phyloP scores from a whole-genome alignment of 2,329 filamentous ascomycete genomes.

The Penicillium decumbens region DNA sequence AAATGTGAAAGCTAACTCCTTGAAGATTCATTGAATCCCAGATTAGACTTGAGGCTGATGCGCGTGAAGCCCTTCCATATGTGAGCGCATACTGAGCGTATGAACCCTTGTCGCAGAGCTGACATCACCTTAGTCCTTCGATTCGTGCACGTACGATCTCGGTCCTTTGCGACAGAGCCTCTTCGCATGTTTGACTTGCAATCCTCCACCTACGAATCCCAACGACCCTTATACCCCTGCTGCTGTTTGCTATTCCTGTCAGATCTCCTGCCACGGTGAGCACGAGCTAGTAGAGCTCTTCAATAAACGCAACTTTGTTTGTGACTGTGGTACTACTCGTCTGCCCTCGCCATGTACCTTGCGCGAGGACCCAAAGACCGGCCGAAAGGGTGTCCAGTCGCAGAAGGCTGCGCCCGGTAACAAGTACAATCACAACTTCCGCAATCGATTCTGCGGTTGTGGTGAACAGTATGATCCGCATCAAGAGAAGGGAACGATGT shows the following conservation, averaged over 20 bases:
- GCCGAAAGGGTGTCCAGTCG: conserved; percentile 72
- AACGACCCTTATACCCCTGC: conserved; percentile 65
- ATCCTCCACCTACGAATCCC: conserved; percentile 64
- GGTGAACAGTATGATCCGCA: conserved; percentile 81
- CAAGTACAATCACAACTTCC: conserved; percentile 93
- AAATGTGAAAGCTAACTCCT: conserved; percentile 1
- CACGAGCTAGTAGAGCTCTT: conserved; percentile 95
- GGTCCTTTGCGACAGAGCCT: conserved; percentile 82
- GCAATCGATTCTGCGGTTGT: conserved; percentile 88
- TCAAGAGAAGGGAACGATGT: conserved; percentile 94
- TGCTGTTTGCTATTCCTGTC: conserved; percentile 93
- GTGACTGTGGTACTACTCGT: conserved; percentile 88
- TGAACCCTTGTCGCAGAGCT: conserved; percentile 9
- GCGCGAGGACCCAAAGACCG: conserved; percentile 67
- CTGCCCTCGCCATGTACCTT: conserved; percentile 70
- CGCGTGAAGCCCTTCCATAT: conserved; percentile 89
- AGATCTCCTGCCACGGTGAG: conserved; percentile 92
- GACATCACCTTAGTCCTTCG: conserved; percentile 65
- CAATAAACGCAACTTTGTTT: conserved; percentile 89
- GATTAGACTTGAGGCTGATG: conserved; percentile 87
- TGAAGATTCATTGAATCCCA: conserved; percentile 80
- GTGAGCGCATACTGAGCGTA: conserved; percentile 48
- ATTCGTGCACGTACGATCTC: conserved; percentile 85
- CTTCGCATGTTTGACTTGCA: conserved; percentile 92
- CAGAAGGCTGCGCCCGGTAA: conserved; percentile 67